Percentiles rank a stretch among this genome's conserved stretches.
Conservation (phyloP, 306 rosid genomes). For the Aeschynomene evenia region DNA sequence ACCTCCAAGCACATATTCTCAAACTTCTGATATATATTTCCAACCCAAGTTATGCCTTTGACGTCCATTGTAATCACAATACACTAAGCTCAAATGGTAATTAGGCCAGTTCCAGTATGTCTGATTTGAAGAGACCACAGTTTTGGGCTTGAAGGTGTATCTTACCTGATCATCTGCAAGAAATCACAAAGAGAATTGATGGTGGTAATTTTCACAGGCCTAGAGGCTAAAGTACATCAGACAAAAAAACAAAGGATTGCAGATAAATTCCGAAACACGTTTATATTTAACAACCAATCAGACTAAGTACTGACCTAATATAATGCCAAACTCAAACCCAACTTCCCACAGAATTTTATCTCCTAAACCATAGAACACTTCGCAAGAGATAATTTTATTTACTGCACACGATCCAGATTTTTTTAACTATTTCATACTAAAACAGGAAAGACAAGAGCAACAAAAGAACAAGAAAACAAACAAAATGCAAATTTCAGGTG, state of each 20-base stretch:
- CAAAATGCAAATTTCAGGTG: constrained; percentile 8
- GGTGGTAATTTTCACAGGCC: not conserved
- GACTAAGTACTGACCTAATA: not conserved
- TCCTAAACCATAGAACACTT: constrained; percentile 12
- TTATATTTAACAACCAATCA: not conserved
- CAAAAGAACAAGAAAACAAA: not conserved
- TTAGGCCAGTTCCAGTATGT: constrained; percentile 24
- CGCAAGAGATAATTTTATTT: not conserved
- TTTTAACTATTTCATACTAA: not conserved
- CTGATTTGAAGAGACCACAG: not conserved
- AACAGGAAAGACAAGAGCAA: not conserved
- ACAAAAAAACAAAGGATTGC: not conserved
- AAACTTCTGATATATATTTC: constrained; percentile 64
- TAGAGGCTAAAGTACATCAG: not conserved
- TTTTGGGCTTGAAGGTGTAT: constrained; percentile 22
- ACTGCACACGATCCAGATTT: constrained; percentile 8
- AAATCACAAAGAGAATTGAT: constrained; percentile 17
- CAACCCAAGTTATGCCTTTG: constrained; percentile 77
- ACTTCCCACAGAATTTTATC: not conserved
- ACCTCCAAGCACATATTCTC: constrained; percentile 83
- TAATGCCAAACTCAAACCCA: constrained; percentile 16
- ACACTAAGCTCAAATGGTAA: constrained; percentile 26
- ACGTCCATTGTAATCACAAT: constrained; percentile 49
- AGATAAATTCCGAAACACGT: constrained; percentile 15
- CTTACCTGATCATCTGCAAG: constrained; percentile 39